Conservation (phyloP, 2,329 filamentous ascomycete species). For the Botrytis paeoniae region DNA sequence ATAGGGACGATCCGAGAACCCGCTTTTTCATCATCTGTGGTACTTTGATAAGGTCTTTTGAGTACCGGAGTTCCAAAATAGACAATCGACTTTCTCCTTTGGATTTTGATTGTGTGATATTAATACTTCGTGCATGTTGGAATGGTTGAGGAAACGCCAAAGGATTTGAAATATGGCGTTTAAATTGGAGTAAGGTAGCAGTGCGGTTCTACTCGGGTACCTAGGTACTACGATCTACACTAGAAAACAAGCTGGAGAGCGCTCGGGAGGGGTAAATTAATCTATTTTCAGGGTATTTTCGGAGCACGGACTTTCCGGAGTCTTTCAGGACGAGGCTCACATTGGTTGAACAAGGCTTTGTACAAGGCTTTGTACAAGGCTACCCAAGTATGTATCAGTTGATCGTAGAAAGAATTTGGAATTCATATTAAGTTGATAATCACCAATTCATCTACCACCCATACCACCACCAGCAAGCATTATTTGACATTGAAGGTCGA, state of each 20-base stretch:
- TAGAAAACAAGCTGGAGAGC: too few species aligned
- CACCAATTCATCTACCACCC: background rate
- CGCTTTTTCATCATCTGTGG: background rate
- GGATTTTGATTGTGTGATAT: background rate
- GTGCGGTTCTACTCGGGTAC: too few species aligned
- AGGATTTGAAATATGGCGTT: background rate
- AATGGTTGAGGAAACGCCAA: background rate
- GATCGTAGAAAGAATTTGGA: background rate
- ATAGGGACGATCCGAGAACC: background rate
- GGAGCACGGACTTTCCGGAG: conserved; percentile 1
- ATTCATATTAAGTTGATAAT: background rate
- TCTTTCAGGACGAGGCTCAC: background rate
- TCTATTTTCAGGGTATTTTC: background rate
- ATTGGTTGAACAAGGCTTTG: background rate
- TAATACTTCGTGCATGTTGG: background rate
- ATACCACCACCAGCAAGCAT: background rate
- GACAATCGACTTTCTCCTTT: conserved; percentile 8
- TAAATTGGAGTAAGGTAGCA: too few species aligned
- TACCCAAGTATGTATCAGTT: background rate
- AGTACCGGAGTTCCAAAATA: background rate
- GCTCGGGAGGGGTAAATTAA: background rate
- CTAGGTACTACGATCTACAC: background rate
- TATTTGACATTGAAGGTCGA: background rate
- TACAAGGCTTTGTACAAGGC: background rate
- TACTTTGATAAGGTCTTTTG: background rate